These are phyloP conservation scores for Fusarium graminum DNA, from an alignment of 2,329 filamentous ascomycete species.

Conservation along the genomic window DNA sequence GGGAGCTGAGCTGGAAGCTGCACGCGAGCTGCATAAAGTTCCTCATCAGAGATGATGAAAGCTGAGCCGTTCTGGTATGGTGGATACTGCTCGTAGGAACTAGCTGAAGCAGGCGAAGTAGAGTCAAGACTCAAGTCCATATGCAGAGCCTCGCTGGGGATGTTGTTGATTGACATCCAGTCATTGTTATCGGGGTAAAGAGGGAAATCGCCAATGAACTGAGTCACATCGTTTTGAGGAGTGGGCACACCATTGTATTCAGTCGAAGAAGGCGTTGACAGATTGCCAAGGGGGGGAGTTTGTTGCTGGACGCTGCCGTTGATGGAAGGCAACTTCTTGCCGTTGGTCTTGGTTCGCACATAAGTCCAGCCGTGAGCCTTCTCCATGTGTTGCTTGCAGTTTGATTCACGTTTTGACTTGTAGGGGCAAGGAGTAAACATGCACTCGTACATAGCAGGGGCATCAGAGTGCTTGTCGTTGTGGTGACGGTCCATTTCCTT, in stretches of 20 bases:
- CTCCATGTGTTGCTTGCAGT: slow-evolving; percentile 99
- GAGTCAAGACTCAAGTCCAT: slow-evolving; percentile 58
- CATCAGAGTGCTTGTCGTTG: slow-evolving; percentile 92
- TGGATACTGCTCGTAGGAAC: slow-evolving; percentile 66
- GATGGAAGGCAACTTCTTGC: slow-evolving; percentile 68
- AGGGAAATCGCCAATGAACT: slow-evolving; percentile 60
- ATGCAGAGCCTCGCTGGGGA: slow-evolving; percentile 54
- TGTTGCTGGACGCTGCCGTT: slow-evolving; percentile 63
- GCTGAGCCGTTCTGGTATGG: slow-evolving; percentile 72
- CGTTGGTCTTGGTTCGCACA: slow-evolving; percentile 91
- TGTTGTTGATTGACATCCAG: slow-evolving; percentile 56
- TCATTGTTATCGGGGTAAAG: slow-evolving; percentile 62
- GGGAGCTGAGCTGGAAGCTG: slow-evolving; percentile 66
- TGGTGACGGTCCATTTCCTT: slow-evolving; percentile 97
- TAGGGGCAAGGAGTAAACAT: slow-evolving; percentile 87
- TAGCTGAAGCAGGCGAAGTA: slow-evolving; percentile 55
- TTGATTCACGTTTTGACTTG: slow-evolving; percentile 94
- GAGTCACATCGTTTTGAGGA: slow-evolving; percentile 61
- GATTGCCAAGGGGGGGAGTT: slow-evolving; percentile 71
- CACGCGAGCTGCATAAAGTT: slow-evolving; percentile 70
- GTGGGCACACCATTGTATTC: slow-evolving; percentile 67
- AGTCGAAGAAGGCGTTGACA: slow-evolving; percentile 72
- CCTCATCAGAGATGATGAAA: slow-evolving; percentile 72
- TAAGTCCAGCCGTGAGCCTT: slow-evolving; percentile 95
- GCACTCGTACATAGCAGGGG: slow-evolving; percentile 87